Evolutionary conservation across 352 stramenopile species (phyloP), one percentile per base, ranked within the genome.

Genomic region (Halophytophthora batemanensis): DNA sequence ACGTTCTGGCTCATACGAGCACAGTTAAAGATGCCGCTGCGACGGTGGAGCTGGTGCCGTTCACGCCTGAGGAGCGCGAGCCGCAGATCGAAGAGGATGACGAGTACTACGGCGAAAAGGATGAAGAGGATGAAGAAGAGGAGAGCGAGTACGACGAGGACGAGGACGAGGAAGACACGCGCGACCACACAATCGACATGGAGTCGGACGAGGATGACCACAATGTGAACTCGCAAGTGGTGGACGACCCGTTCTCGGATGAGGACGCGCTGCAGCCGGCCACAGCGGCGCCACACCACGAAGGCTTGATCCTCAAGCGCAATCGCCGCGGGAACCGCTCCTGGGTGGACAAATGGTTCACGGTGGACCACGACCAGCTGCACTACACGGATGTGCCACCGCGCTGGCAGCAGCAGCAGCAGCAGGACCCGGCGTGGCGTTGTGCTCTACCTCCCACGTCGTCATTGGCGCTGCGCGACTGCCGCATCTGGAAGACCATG

Each of bases 401-500:
- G 12, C 47, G 47, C 33, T 64, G 64, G 64, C 50, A 66, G 45
- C 62, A 68, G 18, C 57, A 72, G 18, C 56, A 61, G 36, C 47
- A 66, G 33, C 51, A 54, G 35, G 69, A 65, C 47, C 2, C 39
- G 0, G 54, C 62, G 28, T 66, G 64, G 59, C 64, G 64, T 21
- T 69, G 59, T 25, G 55, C 41, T 12, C 45, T 70, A 22, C 64
- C 64, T 29, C 71, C 64, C 4, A 72, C 80, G 23, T 87, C 81
- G 31, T 87, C 77, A 39, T 53, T 92, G 17, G 73, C 66, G 8
- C 60, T 92, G 45, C 74, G 70, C 29, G 78, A 80, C 40, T 92
- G 81, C 43, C 78, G 81, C 14, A 90, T 92, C 55, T 92, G 81
- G 81, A 92, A 92, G 69, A 92, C 82, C 8, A 87, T 78, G 75